Evolutionary conservation across 768 basidiomycete species (phyloP).

Genomic region (Pleurotus giganteus): DNA sequence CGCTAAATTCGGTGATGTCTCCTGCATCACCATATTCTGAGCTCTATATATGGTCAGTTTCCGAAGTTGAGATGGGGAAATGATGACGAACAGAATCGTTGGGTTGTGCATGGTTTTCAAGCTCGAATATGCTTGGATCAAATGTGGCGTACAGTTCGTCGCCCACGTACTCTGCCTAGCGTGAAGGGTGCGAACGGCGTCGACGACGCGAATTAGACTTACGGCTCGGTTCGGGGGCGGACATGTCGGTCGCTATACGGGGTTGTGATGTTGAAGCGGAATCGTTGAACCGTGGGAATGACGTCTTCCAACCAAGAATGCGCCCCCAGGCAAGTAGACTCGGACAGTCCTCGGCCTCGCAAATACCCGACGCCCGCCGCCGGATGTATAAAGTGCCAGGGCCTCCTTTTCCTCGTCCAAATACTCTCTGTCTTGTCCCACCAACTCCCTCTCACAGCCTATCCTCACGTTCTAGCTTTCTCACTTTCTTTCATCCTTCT

Average conservation of each 20-base stretch:
- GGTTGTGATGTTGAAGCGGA: not conserved
- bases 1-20: too few relatives aligned
- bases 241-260: too few relatives aligned
- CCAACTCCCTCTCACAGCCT: conserved; percentile 14
- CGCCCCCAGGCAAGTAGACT: too few relatives aligned
- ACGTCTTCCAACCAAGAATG: too few relatives aligned
- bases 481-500: conserved; percentile 9
- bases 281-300: not conserved
- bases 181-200: too few relatives aligned
- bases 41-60: not conserved
- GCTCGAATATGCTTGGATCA: too few relatives aligned
- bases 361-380: not conserved
- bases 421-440: conserved; percentile 12
- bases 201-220: too few relatives aligned
- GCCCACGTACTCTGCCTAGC: too few relatives aligned
- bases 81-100: not conserved
- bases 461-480: conserved; percentile 17
- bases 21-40: not conserved
- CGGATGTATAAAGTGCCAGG: not conserved
- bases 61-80: not conserved
- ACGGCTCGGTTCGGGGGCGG: too few relatives aligned
- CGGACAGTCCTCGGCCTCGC: conserved; percentile 4
- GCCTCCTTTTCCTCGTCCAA: conserved; percentile 11
- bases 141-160: too few relatives aligned
- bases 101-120: not conserved